phyloP scores from a whole-genome alignment of 2,329 filamentous ascomycete species.

The Aspergillaceae sp. region DNA sequence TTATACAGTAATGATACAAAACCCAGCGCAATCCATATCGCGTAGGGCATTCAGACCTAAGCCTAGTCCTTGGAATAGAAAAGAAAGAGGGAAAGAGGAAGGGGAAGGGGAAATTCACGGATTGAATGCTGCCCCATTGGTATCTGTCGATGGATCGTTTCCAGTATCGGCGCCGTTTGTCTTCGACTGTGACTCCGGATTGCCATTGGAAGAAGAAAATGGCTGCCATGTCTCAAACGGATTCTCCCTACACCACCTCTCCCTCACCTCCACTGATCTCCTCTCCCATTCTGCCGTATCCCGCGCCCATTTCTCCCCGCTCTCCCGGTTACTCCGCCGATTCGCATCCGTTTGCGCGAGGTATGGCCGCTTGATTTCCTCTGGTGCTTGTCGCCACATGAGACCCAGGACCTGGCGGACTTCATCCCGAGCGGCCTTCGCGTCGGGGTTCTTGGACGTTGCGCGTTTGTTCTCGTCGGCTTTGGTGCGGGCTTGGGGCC shows the following conservation, averaged over 20 bases:
- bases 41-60: too few species aligned
- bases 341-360: conserved; percentile 64
- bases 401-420: conserved; percentile 77
- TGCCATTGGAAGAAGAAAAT: neutral
- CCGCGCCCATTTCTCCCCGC: conserved; percentile 63
- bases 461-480: conserved; percentile 61
- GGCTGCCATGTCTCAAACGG: conserved; percentile 27
- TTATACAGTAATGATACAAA: too few species aligned
- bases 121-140: neutral
- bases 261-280: conserved; percentile 30
- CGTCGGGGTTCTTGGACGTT: conserved; percentile 56
- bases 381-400: conserved; percentile 75
- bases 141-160: neutral
- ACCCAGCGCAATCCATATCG: too few species aligned
- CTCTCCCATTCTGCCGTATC: conserved; percentile 48
- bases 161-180: neutral
- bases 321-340: conserved; percentile 57
- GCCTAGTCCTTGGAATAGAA: neutral
- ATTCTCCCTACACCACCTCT: conserved; percentile 32
- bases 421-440: conserved; percentile 61
- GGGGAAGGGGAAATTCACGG: neutral
- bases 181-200: neutral
- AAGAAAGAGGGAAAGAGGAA: neutral
- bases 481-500: conserved; percentile 53
- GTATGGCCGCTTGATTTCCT: conserved; percentile 67